Percentiles rank a stretch among this genome's conserved stretches.
Evolutionary conservation across 2,329 filamentous ascomycete genomes (phyloP).

Genomic region (Parastagonospora nodorum): DNA sequence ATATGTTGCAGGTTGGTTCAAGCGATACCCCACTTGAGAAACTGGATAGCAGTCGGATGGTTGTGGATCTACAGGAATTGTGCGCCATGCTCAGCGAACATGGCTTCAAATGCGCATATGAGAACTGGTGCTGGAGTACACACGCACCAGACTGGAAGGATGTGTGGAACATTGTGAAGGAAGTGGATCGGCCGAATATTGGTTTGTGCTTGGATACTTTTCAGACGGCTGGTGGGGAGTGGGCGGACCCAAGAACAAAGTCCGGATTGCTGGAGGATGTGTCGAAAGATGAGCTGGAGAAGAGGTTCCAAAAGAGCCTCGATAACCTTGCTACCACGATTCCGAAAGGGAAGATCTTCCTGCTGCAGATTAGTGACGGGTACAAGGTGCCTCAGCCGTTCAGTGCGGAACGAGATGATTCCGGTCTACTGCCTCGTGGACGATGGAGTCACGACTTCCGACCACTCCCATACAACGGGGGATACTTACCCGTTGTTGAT

Average conservation of each 20-base stretch:
- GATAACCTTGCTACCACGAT: constrained; percentile 61
- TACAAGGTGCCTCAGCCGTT: constrained; percentile 67
- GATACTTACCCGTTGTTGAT: constrained; percentile 70
- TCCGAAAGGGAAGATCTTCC: constrained; percentile 71
- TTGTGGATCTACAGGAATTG: constrained; percentile 66
- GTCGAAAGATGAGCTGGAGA: constrained; percentile 53
- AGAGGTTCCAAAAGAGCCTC: constrained; percentile 60
- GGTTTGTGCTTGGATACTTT: constrained; percentile 80
- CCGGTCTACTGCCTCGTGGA: constrained; percentile 64
- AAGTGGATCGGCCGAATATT: constrained; percentile 67
- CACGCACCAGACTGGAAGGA: constrained; percentile 70
- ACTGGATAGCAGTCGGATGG: constrained; percentile 60
- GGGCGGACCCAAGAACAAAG: constrained; percentile 69
- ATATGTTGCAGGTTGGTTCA: constrained; percentile 70
- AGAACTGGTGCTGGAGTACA: constrained; percentile 84
- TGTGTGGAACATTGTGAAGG: constrained; percentile 70
- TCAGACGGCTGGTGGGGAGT: constrained; percentile 74
- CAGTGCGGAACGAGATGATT: constrained; percentile 53
- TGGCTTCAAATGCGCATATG: constrained; percentile 70
- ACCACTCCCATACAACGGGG: constrained; percentile 71
- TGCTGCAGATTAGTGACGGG: constrained; percentile 76
- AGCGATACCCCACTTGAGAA: constrained; percentile 64
- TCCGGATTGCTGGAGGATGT: constrained; percentile 63
- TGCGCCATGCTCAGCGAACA: constrained; percentile 58
- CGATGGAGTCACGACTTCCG: constrained; percentile 75